phyloP scores from a whole-genome alignment of 2,329 filamentous ascomycete genomes.

The Ophiostoma australiae region DNA sequence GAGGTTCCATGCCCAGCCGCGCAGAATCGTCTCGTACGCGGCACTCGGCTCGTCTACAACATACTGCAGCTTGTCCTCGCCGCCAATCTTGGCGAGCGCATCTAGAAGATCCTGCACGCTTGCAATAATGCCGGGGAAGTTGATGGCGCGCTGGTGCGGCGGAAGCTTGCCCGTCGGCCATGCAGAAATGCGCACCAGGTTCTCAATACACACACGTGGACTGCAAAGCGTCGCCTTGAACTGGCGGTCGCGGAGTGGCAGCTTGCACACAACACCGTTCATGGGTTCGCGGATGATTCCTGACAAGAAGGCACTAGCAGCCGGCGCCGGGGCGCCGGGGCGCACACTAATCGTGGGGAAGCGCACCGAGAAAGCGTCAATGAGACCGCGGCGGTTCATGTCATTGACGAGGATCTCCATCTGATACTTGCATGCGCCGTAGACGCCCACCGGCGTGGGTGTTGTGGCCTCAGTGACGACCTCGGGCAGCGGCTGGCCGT shows the following conservation, averaged over 20 bases:
- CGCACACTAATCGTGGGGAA: conserved; percentile 60
- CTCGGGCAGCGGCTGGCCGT: conserved; percentile 52
- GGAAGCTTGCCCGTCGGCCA: conserved; percentile 41
- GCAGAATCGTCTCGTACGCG: conserved; percentile 52
- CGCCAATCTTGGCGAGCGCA: conserved; percentile 51
- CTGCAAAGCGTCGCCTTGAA: conserved; percentile 53
- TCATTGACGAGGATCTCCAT: conserved; percentile 60
- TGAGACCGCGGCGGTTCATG: conserved; percentile 53
- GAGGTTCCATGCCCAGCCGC: conserved; percentile 56
- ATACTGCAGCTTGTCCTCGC: conserved; percentile 48
- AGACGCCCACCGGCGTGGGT: conserved; percentile 58
- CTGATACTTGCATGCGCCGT: conserved; percentile 60
- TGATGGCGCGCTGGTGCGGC: conserved; percentile 48
- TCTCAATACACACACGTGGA: conserved; percentile 49
- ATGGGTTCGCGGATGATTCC: conserved; percentile 62
- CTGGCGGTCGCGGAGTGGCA: conserved; percentile 47
- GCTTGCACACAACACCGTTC: conserved; percentile 47
- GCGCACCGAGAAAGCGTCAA: conserved; percentile 54
- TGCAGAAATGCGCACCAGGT: conserved; percentile 45
- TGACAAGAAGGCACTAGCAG: conserved; percentile 59
- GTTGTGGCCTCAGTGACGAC: conserved; percentile 47
- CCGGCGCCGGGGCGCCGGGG: conserved; percentile 54
- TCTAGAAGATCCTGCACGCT: conserved; percentile 58
- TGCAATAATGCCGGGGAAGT: conserved; percentile 54
- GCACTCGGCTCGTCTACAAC: conserved; percentile 52